Evolutionary conservation across 192 early-diverging fungal genomes (phyloP).

Genomic region (Thoreauomyces humboldtii): DNA sequence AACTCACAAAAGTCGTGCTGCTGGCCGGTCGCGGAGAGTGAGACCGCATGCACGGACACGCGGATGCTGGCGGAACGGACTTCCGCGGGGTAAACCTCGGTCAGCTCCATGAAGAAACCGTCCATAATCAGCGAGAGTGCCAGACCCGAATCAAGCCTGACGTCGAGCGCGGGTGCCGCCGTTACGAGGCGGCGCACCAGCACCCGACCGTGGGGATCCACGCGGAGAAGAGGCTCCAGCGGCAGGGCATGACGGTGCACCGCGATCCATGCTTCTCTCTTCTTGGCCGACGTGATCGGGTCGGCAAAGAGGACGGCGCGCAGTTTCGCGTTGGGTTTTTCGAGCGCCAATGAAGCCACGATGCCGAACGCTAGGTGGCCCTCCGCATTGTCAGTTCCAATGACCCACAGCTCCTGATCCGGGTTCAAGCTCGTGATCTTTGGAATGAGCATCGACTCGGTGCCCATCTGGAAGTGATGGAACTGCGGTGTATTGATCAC

Average conservation of each 20-base stretch:
- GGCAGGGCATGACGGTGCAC: background rate
- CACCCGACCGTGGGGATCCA: no score
- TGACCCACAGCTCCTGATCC: background rate
- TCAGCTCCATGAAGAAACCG: no score
- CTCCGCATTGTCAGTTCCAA: conserved; percentile 6
- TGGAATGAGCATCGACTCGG: background rate
- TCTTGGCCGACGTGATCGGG: background rate
- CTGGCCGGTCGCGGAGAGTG: no score
- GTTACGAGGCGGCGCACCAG: no score
- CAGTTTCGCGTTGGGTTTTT: background rate
- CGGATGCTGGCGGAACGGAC: no score
- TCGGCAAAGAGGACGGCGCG: conserved; percentile 6
- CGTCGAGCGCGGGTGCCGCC: no score
- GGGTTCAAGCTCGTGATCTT: background rate
- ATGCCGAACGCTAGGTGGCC: conserved; percentile 4
- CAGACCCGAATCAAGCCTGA: no score
- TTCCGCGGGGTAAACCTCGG: no score
- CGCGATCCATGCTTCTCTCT: background rate
- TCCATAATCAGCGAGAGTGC: no score
- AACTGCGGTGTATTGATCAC: background rate
- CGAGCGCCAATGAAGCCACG: background rate
- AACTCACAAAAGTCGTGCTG: no score
- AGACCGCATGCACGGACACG: no score
- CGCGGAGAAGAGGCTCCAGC: no score
- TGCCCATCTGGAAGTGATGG: background rate